A percentile compares a stretch with the other conserved stretches of the same genome.
phyloP scores from a whole-genome alignment of 2,329 filamentous ascomycete genomes.

The Incumbomyces lentus region DNA sequence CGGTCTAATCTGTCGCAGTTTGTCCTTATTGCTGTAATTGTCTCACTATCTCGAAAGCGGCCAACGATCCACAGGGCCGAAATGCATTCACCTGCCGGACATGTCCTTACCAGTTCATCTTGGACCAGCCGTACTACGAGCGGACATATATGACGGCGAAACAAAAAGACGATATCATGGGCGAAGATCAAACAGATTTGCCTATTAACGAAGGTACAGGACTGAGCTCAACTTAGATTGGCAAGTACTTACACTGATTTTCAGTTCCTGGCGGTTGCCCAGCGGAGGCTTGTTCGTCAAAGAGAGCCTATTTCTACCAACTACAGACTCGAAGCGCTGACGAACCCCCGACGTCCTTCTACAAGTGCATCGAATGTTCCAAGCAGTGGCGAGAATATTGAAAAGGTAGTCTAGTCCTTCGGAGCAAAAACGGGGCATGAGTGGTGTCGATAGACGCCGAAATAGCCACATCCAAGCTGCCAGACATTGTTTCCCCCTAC shows the following conservation, averaged over 20 bases:
- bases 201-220: conserved; percentile 19
- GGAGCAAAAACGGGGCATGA: too few species aligned
- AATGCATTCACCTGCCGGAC: conserved; percentile 94
- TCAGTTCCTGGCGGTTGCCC: conserved; percentile 47
- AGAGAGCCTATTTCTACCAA: conserved; percentile 87
- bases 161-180: conserved; percentile 82
- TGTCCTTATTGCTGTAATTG: conserved; percentile 42
- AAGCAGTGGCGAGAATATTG: conserved; percentile 41
- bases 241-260: background rate
- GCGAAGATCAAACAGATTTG: conserved; percentile 30
- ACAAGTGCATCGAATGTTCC: conserved; percentile 49
- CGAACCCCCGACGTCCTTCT: conserved; percentile 97
- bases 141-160: conserved; percentile 70
- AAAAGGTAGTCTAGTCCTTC: conserved; percentile 7
- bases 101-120: conserved; percentile 82
- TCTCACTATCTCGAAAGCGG: conserved; percentile 35
- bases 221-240: too few species aligned
- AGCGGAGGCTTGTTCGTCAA: conserved; percentile 66
- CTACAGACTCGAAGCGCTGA: conserved; percentile 96
- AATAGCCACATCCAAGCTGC: too few species aligned
- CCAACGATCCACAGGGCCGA: conserved; percentile 32
- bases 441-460: too few species aligned
- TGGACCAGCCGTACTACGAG: conserved; percentile 72
- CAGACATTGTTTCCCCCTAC: too few species aligned
- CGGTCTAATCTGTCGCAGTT: conserved; percentile 24